Conservation (phyloP, 345 rosid species). For the Eucalyptus cladocalyx region DNA sequence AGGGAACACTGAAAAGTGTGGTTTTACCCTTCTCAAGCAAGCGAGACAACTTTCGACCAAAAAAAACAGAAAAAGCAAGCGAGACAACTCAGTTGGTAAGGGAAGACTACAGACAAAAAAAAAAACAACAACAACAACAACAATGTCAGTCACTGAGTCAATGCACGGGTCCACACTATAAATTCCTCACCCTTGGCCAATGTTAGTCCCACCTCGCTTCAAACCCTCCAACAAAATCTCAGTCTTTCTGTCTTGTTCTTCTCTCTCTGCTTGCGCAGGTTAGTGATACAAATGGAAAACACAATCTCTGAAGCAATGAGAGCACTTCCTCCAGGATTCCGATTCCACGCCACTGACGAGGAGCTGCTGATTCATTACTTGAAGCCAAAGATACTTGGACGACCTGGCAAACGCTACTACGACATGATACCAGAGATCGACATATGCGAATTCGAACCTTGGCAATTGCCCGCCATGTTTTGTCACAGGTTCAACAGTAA, state of each 20-base stretch:
- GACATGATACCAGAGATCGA: constrained; percentile 12
- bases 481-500: neutral
- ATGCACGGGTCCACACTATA: neutral
- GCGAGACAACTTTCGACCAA: neutral
- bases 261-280: neutral
- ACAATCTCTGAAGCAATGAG: neutral
- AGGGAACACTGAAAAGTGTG: neutral
- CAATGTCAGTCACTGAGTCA: neutral
- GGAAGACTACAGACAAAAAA: neutral
- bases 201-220: neutral
- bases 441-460: constrained; percentile 26
- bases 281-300: neutral
- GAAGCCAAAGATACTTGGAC: constrained; percentile 8
- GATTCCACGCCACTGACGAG: constrained; percentile 36
- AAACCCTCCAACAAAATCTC: neutral
- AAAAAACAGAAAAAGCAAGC: neutral
- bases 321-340: constrained; percentile 1
- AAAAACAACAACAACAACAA: neutral
- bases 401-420: neutral
- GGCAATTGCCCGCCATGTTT: constrained; percentile 21
- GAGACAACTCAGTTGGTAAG: neutral
- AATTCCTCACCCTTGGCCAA: neutral
- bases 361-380: constrained; percentile 23
- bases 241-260: neutral
- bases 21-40: neutral